These are phyloP conservation scores for Beauveria scarabaeidicola DNA, from an alignment of 2,329 filamentous ascomycete genomes.

Conservation along the genomic window DNA sequence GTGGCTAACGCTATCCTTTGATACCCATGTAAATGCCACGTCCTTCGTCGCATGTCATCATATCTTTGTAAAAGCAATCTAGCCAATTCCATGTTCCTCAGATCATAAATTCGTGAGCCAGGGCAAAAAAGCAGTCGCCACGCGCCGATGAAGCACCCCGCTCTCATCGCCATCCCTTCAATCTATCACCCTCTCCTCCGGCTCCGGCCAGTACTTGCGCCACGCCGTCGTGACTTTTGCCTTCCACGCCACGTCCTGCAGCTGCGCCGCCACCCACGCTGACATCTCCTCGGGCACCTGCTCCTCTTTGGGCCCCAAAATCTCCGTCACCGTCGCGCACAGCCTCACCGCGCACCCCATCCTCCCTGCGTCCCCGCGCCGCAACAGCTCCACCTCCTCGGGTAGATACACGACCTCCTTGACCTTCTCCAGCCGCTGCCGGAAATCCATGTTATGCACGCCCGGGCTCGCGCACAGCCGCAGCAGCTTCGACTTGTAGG, in stretches of 20 bases:
- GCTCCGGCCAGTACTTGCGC: neutral
- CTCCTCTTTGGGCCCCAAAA: slow-evolving; percentile 18
- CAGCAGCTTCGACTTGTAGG: slow-evolving; percentile 18
- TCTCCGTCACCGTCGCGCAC: slow-evolving; percentile 20
- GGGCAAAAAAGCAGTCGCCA: too few relatives aligned
- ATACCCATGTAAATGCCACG: too few relatives aligned
- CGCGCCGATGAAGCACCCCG: too few relatives aligned
- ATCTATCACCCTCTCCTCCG: neutral
- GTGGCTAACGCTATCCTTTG: neutral
- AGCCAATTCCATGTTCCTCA: too few relatives aligned
- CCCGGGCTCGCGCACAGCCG: slow-evolving; percentile 12
- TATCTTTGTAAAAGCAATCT: too few relatives aligned
- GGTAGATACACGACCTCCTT: slow-evolving; percentile 19
- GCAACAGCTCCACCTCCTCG: slow-evolving; percentile 22
- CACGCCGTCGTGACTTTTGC: slow-evolving; percentile 12
- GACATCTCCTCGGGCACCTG: slow-evolving; percentile 13
- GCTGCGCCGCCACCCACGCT: slow-evolving; percentile 19
- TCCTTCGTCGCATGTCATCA: too few relatives aligned
- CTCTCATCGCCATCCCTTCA: neutral
- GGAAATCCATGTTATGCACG: slow-evolving; percentile 14
- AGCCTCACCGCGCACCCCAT: slow-evolving; percentile 19
- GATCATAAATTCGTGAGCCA: too few relatives aligned
- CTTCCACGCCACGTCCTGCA: slow-evolving; percentile 19
- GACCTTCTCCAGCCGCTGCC: slow-evolving; percentile 17
- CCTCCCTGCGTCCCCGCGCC: slow-evolving; percentile 18